Base-by-base conservation (phyloP, 495 filamentous ascomycete genomes). In the Friedmanniomyces endolithicus region DNA sequence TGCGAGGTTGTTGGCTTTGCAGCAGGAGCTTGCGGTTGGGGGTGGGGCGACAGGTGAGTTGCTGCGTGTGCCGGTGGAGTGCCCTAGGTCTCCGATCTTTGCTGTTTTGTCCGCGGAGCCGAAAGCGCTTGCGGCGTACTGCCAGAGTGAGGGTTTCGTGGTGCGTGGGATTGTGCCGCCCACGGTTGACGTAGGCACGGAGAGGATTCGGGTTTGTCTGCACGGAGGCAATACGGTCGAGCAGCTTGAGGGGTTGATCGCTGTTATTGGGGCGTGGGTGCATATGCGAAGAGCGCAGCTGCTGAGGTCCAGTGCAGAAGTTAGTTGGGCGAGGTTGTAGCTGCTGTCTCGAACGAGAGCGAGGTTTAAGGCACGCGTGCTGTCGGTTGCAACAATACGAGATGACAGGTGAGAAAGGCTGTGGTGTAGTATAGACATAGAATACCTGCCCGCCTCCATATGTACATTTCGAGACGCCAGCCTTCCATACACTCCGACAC, bases 151-250 rank as follows among this genome's bases (percentile, higher is more conserved):
- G 3, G 74, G 76, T 0, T 77, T 73, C 56, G 71, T 77, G 60
- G 74, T 81, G 27, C 68, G 77, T 12, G 68, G 77, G 4, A 76
- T 80, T 19, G 74, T 80, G 16, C 70, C 75, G 9, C 78, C 78
- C 0, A 80, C 77, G 0, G 77, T 79, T n/a, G 75, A 75, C 0
- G 62, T 58, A 3, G 76, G 77, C 2, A 71, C 63, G 12, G 70
- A 75, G 51, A 66, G 78, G 55, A 67, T 81, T 14, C 66, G 78
- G 19, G 58, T 81, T 8, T 79, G 76, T 63, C 60, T 81, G 24
- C 78, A 80, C 61, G 75, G 75, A 29, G 70, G 68, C 11, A 80
- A 80, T 63, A 75, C 72, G 0, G 58, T 50, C 6, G 64, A 63
- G 22, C 70, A 81, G 50, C 60, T 79, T 12, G 61, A 73, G 1